These are phyloP conservation scores for Apiospora sp. DNA, from an alignment of 2,329 filamentous ascomycete genomes.

Conservation along the genomic window DNA sequence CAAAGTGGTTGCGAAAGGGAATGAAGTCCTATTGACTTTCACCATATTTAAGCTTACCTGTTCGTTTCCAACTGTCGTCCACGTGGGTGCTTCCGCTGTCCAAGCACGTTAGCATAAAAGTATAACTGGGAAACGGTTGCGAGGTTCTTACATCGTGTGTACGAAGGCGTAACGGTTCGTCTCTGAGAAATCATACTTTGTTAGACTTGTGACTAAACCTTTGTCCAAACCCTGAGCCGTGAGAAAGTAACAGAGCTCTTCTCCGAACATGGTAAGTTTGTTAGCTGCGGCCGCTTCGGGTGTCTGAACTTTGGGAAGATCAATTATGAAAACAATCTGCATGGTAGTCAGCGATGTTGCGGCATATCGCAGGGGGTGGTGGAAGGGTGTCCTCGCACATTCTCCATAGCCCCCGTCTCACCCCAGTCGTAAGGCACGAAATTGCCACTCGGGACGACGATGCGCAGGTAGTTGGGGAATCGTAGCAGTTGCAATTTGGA, in stretches of 20 bases:
- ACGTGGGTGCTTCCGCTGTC: slow-evolving; percentile 63
- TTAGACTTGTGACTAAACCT: slow-evolving; percentile 71
- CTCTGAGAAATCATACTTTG: slow-evolving; percentile 81
- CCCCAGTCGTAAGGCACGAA: slow-evolving; percentile 90
- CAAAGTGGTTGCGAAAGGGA: slow-evolving; percentile 4
- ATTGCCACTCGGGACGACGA: slow-evolving; percentile 90
- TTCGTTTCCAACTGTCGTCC: slow-evolving; percentile 53
- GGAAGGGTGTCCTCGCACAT: slow-evolving; percentile 57
- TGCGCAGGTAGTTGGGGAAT: slow-evolving; percentile 73
- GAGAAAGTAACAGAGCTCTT: slow-evolving; percentile 76
- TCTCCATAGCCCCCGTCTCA: slow-evolving; percentile 84
- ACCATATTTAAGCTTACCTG: slow-evolving; percentile 45
- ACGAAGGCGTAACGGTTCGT: slow-evolving; percentile 81
- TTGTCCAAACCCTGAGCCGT: slow-evolving; percentile 70
- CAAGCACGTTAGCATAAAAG: slow-evolving; percentile 34
- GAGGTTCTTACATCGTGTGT: slow-evolving; percentile 75
- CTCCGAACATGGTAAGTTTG: slow-evolving; percentile 63
- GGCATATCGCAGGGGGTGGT: slow-evolving; percentile 30
- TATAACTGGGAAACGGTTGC: slow-evolving; percentile 18
- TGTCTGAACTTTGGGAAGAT: slow-evolving; percentile 70
- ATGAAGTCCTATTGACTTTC: slow-evolving; percentile 27
- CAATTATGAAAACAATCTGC: slow-evolving; percentile 87
- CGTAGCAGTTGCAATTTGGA: slow-evolving; percentile 94
- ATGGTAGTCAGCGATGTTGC: not conserved
- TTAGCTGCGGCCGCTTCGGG: slow-evolving; percentile 43